Conservation (phyloP, 306 rosid genomes). For the Ormosia semicastrata region DNA sequence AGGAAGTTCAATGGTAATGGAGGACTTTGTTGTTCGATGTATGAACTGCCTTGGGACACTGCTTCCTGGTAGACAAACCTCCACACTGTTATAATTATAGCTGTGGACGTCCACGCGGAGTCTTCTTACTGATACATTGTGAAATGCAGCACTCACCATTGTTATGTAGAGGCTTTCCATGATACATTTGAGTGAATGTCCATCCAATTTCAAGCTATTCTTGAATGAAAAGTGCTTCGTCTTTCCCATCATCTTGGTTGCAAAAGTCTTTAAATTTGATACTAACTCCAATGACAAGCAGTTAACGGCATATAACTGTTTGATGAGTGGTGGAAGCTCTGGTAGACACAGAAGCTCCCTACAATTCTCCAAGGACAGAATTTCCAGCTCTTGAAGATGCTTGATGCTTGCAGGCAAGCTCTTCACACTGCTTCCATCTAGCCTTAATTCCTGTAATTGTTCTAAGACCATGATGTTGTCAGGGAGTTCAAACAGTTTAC, state of each 20-base stretch:
- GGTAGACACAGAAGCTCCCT: slow-evolving; percentile 16
- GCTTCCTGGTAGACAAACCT: not conserved
- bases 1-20: not conserved
- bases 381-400: not conserved
- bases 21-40: not conserved
- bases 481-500: slow-evolving; percentile 16
- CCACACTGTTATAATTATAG: not conserved
- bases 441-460: not conserved
- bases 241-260: not conserved
- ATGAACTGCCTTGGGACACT: not conserved
- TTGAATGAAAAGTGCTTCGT: not conserved
- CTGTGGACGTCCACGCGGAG: not conserved
- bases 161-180: too few relatives aligned
- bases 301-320: slow-evolving; percentile 4
- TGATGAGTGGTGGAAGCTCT: slow-evolving; percentile 24
- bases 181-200: not conserved
- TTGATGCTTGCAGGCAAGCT: slow-evolving; percentile 18
- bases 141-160: not conserved
- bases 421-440: slow-evolving; percentile 20
- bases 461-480: slow-evolving; percentile 8
- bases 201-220: not conserved
- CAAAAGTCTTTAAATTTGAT: not conserved
- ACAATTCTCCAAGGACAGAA: not conserved
- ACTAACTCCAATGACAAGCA: slow-evolving; percentile 26
- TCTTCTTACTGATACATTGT: not conserved